Evolutionary conservation across 1,139 yeast species (phyloP).

Genomic region (Candida neerlandica): DNA sequence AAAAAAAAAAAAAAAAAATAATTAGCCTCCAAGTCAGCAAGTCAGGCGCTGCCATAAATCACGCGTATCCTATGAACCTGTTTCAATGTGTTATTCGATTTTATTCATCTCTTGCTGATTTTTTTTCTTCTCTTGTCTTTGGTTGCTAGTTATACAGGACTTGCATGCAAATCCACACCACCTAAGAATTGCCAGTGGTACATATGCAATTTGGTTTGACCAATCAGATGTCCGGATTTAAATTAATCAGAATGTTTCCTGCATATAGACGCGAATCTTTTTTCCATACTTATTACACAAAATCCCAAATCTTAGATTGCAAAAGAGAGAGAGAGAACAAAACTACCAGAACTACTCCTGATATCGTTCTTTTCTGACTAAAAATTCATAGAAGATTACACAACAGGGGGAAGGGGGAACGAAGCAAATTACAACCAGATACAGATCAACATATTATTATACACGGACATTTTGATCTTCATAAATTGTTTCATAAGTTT

Average conservation of each 20-base stretch:
- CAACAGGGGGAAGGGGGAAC: background rate
- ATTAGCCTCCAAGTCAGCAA: background rate
- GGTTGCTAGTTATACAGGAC: too few species aligned
- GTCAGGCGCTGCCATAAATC: background rate
- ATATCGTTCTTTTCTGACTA: too few species aligned
- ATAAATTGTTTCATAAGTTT: too few species aligned
- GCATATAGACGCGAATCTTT: background rate
- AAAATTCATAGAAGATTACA: background rate
- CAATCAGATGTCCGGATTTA: background rate
- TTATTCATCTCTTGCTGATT: too few species aligned
- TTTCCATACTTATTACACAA: background rate
- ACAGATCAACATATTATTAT: too few species aligned
- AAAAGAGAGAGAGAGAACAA: background rate
- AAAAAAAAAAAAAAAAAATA: background rate
- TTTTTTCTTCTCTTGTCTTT: too few species aligned
- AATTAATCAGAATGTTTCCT: background rate
- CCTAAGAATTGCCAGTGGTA: background rate
- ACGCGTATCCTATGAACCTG: too few species aligned
- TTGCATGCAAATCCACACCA: background rate
- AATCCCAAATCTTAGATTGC: conserved; percentile 1
- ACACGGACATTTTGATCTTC: too few species aligned
- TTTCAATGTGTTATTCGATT: too few species aligned
- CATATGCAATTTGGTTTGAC: background rate
- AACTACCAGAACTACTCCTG: background rate
- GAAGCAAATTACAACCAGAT: too few species aligned